These are phyloP conservation scores for Capsella bursapastoris DNA, from an alignment of 345 rosid species.

Conservation along the genomic window DNA sequence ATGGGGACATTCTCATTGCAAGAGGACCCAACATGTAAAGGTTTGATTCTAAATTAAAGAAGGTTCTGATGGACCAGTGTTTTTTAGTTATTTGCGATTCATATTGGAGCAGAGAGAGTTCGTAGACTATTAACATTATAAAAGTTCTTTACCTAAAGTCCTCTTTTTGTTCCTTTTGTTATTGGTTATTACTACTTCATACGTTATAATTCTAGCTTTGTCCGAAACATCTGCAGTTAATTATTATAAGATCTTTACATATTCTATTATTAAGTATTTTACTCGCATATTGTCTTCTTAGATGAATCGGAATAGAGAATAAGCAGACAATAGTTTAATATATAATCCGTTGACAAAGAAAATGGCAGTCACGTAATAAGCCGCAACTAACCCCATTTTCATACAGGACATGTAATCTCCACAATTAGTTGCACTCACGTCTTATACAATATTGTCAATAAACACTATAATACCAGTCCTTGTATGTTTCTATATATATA, in stretches of 20 bases:
- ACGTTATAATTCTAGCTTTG: constrained; percentile 3
- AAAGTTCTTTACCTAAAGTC: not conserved
- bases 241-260: not conserved
- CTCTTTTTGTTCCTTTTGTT: constrained; percentile 11
- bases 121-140: not conserved
- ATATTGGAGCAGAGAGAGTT: constrained; percentile 1
- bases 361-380: constrained; percentile 45
- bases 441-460: constrained; percentile 21
- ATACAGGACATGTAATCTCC: constrained; percentile 32
- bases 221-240: not conserved
- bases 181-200: constrained; percentile 10
- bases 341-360: constrained; percentile 39
- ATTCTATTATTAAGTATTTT: not conserved
- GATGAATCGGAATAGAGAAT: not conserved
- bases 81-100: not conserved
- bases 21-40: constrained; percentile 66
- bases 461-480: not conserved
- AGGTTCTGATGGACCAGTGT: not conserved
- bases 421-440: constrained; percentile 39
- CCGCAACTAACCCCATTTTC: constrained; percentile 9
- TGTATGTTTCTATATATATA: constrained; percentile 22
- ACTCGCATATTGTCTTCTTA: constrained; percentile 6
- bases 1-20: constrained; percentile 74
- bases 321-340: constrained; percentile 6
- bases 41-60: constrained; percentile 12